These are phyloP conservation scores for Fabrea salina DNA, from an alignment of 169 alveolate species.

Conservation along the genomic window DNA sequence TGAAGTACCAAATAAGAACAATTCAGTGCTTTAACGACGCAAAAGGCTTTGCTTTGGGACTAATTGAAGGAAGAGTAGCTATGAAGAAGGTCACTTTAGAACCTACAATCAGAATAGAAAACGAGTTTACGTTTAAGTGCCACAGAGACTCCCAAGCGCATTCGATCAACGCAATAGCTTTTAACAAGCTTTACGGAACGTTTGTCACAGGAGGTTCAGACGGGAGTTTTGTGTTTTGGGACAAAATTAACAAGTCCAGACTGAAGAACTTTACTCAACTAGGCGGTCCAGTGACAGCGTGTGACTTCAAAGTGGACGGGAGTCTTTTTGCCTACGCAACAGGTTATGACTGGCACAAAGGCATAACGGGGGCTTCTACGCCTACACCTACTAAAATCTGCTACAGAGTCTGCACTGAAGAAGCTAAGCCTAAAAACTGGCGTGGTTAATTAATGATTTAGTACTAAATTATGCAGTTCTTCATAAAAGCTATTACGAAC, in stretches of 20 bases:
- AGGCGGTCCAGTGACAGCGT: slow-evolving; percentile 28
- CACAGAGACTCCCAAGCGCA: slow-evolving; percentile 14
- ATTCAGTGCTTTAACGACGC: slow-evolving; percentile 2
- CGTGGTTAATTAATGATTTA: no score
- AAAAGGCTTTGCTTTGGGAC: slow-evolving; percentile 26
- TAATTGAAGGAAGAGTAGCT: slow-evolving; percentile 28
- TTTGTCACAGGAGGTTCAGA: slow-evolving; percentile 36
- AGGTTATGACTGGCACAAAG: slow-evolving; percentile 36
- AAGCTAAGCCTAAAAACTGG: background rate
- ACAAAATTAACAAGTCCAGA: slow-evolving; percentile 1
- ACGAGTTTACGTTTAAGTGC: slow-evolving; percentile 33
- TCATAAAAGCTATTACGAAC: no score
- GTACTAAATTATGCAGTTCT: no score
- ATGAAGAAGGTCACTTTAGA: slow-evolving; percentile 18
- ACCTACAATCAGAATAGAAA: background rate
- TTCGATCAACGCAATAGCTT: background rate
- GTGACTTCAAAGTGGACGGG: slow-evolving; percentile 21
- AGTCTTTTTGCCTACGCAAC: slow-evolving; percentile 29
- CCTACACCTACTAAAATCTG: background rate
- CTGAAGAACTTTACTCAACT: slow-evolving; percentile 13
- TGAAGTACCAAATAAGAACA: background rate
- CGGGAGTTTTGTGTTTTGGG: slow-evolving; percentile 6
- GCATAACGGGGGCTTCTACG: background rate
- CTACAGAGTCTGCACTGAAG: background rate
- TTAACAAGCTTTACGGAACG: slow-evolving; percentile 14